Evolutionary conservation across 108 stramenopile species (phyloP), one percentile per base, ranked within the genome.

Genomic region (Cyclotella kingstonii): DNA sequence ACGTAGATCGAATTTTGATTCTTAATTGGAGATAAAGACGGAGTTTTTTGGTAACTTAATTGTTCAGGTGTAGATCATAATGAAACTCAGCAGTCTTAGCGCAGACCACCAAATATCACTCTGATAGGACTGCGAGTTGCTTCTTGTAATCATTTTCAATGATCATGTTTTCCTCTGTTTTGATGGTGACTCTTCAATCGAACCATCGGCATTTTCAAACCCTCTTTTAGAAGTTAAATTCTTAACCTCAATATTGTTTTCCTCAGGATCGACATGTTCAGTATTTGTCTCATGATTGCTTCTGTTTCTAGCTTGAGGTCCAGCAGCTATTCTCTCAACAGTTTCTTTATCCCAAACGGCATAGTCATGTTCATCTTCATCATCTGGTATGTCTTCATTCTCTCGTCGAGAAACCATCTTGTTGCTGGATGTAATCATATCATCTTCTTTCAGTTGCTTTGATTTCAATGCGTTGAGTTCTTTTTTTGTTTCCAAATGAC

Each of bases 331-430:
- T 33, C 65, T 51, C 15, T 60, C 54, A 15, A 75, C 73, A 23
- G 26, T 53, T n/a, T 60, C 59, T 3, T 75, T 28, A 35, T 75
- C 59, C 40, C 52, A 75, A 10, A 44, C 54, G n/a, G 43, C 65
- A 50, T 66, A 66, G 30, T 75, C 73, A 38, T 75, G 65, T 17
- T 61, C 57, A 17, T 75, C 73, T 18, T 75, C 73, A 46, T 67
- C 45, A 56, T 75, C 73, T 15, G 35, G 34, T 18, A 55, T 9
- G 12, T 14, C 54, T 27, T 63, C 48, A 17, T 48, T 54, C 45
- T 60, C 42, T 46, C 34, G 23, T 35, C 56, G 58, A 28, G 18
- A 7, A 15, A 50, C 0, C 18, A 12, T 46, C 31, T 36, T 23
- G 36, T 59, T 58, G 18, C 25, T 27, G 8, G 8, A 26, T 39